These are phyloP conservation scores for Yamadazyma sp. DNA, from an alignment of 1,139 yeast species.

Conservation along the genomic window DNA sequence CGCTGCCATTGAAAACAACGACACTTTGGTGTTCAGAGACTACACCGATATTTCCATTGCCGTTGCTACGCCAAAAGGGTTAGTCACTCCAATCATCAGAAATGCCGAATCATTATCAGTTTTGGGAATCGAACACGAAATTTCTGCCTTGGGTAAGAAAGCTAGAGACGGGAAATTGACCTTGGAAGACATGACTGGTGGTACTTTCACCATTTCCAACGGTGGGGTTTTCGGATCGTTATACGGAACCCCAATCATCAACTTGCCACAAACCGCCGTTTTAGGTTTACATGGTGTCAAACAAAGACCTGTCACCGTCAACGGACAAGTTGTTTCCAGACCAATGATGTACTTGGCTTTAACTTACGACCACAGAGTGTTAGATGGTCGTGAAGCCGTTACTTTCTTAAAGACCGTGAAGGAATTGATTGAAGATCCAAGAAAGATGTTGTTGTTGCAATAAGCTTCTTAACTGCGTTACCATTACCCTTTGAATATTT, in stretches of 20 bases:
- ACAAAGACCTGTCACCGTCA: slow-evolving; percentile 95
- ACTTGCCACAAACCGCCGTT: slow-evolving; percentile 97
- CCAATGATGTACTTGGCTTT: slow-evolving; percentile 99
- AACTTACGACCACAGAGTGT: slow-evolving; percentile 96
- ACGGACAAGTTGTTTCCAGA: slow-evolving; percentile 93
- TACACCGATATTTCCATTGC: slow-evolving; percentile 95
- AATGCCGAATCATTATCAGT: slow-evolving; percentile 92
- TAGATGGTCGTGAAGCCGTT: slow-evolving; percentile 99
- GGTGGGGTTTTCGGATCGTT: slow-evolving; percentile 99
- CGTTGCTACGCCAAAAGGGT: slow-evolving; percentile 99
- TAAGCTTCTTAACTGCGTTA: slow-evolving; percentile 12
- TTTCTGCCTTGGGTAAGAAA: slow-evolving; percentile 76
- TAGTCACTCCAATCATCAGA: slow-evolving; percentile 97
- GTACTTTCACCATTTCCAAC: slow-evolving; percentile 97
- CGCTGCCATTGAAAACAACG: slow-evolving; percentile 90
- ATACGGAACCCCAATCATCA: slow-evolving; percentile 97
- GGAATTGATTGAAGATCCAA: slow-evolving; percentile 98
- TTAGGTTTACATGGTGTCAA: slow-evolving; percentile 97
- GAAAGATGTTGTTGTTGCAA: slow-evolving; percentile 87
- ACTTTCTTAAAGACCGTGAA: slow-evolving; percentile 93
- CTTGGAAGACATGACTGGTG: slow-evolving; percentile 98
- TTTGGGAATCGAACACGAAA: slow-evolving; percentile 88
- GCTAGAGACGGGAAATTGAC: slow-evolving; percentile 98
- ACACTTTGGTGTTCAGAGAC: slow-evolving; percentile 94
- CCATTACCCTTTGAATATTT: neutral